A percentile compares a stretch with the other conserved stretches of the same genome.
These are phyloP conservation scores for Trichoderma lentiforme DNA, from an alignment of 2,329 filamentous ascomycete genomes.

Conservation along the genomic window DNA sequence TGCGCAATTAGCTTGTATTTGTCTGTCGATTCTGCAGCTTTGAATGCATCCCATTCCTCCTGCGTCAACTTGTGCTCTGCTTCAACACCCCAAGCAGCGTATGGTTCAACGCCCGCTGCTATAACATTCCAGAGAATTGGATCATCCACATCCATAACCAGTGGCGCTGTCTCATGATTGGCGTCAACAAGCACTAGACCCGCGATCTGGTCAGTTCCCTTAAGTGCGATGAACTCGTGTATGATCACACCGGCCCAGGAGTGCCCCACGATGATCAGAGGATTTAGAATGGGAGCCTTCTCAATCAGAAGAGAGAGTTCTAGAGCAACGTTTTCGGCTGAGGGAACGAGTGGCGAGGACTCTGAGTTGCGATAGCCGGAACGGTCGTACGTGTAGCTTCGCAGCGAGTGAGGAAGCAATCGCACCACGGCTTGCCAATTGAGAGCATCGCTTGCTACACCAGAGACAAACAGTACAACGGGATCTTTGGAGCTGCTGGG, in stretches of 20 bases:
- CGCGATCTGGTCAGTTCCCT: background rate
- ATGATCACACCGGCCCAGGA: background rate
- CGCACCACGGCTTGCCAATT: conserved; percentile 1
- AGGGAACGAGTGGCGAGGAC: background rate
- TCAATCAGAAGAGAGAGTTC: background rate
- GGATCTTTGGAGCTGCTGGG: background rate
- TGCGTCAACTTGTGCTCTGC: background rate
- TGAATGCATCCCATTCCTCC: conserved; percentile 1
- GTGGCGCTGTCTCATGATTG: background rate
- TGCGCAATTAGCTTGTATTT: background rate
- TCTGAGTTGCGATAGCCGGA: background rate
- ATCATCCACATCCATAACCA: background rate
- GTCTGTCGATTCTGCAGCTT: background rate
- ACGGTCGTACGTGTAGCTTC: background rate
- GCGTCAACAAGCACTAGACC: conserved; percentile 2
- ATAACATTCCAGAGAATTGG: background rate
- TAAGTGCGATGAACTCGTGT: conserved; percentile 1
- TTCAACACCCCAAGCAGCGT: background rate
- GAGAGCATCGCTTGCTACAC: conserved; percentile 4
- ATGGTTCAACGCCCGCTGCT: background rate
- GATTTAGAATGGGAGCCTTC: background rate
- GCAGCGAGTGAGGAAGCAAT: background rate
- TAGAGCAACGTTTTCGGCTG: background rate
- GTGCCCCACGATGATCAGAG: background rate
- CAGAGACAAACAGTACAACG: background rate